Conservation (phyloP, 192 early-diverging fungal genomes). For the Fimicolochytrium jonesii region DNA sequence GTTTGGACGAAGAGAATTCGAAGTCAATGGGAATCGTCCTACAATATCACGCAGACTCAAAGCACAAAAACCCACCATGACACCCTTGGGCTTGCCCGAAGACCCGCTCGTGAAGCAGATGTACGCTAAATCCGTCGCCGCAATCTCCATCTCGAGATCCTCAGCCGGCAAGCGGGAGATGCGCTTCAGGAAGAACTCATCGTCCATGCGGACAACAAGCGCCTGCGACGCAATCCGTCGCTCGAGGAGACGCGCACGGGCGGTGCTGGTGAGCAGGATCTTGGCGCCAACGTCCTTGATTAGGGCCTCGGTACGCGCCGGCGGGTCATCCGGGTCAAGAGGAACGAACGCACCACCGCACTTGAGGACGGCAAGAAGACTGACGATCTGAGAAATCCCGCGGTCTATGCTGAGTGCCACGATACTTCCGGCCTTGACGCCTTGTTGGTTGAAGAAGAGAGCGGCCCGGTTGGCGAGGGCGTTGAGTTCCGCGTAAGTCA, state of each 20-base stretch:
- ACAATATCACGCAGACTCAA: no score
- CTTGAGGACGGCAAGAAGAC: constrained; percentile 17
- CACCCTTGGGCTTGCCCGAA: constrained; percentile 38
- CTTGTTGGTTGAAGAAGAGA: neutral
- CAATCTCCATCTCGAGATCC: no score
- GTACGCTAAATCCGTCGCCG: constrained; percentile 34
- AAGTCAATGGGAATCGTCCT: no score
- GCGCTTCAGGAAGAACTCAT: no score
- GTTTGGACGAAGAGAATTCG: no score
- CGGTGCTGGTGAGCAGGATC: neutral
- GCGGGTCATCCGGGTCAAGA: constrained; percentile 1
- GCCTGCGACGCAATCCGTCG: neutral
- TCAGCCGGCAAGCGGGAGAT: neutral
- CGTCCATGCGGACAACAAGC: no score
- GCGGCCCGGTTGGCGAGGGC: constrained; percentile 5
- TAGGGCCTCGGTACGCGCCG: neutral
- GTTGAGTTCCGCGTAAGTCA: constrained; percentile 17
- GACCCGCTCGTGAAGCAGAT: constrained; percentile 42
- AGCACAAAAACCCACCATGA: no score
- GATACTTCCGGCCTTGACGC: neutral
- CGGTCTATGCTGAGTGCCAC: constrained; percentile 14
- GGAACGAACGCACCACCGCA: constrained; percentile 7
- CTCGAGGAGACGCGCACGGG: neutral
- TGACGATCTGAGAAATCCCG: neutral
- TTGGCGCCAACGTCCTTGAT: neutral